phyloP scores from a whole-genome alignment of 768 basidiomycete genomes.

The Serendipita sp. region DNA sequence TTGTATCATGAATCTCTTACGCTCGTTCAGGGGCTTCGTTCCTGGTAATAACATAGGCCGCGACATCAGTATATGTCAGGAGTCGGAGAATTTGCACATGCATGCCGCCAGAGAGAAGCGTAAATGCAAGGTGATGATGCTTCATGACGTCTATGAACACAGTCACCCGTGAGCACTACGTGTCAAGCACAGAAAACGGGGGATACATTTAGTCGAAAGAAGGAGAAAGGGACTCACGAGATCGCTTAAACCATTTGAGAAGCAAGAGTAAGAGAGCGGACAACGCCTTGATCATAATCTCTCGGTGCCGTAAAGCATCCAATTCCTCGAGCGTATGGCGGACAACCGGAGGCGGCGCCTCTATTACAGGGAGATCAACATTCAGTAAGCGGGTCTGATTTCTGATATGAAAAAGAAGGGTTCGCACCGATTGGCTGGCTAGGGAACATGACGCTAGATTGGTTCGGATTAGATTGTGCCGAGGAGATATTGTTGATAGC shows the following conservation, averaged over 20 bases:
- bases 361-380: neutral
- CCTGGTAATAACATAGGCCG: constrained; percentile 66
- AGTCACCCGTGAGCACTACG: neutral
- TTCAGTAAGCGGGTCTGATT: neutral
- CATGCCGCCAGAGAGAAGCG: constrained; percentile 89
- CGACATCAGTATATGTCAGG: constrained; percentile 92
- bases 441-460: neutral
- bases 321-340: constrained; percentile 63
- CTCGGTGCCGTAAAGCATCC: constrained; percentile 86
- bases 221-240: constrained; percentile 44
- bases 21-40: constrained; percentile 79
- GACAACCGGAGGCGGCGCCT: constrained; percentile 35
- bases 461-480: neutral
- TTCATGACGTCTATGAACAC: constrained; percentile 74
- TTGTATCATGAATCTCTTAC: constrained; percentile 24
- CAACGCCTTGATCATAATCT: constrained; percentile 93
- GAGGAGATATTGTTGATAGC: constrained; percentile 34
- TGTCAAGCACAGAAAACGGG: neutral
- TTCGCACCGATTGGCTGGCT: neutral
- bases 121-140: constrained; percentile 93
- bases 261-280: constrained; percentile 83
- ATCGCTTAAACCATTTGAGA: constrained; percentile 97
- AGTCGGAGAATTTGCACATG: constrained; percentile 87
- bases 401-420: neutral
- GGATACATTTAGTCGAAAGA: neutral